Base-by-base conservation (phyloP, 2,329 filamentous ascomycete genomes). In the Cercospora zeae-maydis region DNA sequence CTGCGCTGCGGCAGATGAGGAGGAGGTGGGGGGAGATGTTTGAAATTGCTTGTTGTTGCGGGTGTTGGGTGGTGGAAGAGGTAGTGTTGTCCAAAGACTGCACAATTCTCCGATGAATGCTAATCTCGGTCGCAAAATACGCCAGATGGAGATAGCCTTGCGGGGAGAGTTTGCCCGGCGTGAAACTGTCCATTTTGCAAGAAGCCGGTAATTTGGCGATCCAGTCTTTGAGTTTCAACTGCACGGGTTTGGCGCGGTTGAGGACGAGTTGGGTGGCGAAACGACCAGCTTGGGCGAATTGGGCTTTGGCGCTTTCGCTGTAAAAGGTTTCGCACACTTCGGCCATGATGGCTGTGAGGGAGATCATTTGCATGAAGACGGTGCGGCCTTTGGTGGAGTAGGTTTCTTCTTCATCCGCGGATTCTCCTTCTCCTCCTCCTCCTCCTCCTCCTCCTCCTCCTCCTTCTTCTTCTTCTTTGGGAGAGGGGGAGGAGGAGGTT, bases 71-170 rank as follows among this genome's bases (percentile, higher is more conserved):
- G 9, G 21, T 27, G 47, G 47, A 2, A 5, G 45, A 14, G 63
- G 39, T 70, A 0, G 80, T 76, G 0, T 78, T 73, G 42, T 82
- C 82, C 45, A 97, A 82, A 1, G 92, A 93, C 57, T 92, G 88
- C 63, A 97, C 91, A 72, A 96, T 96, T 70, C 91, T 90, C 9
- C 93, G 87, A 75, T 97, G 93, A 21, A 97, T 88, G 0, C 91
- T 95, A 72, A 97, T 97, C 78, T 97, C 93, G 2, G 92, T 92
- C 1, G 93, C 92, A 72, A 96, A 96, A 78, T 97, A 97, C 58
- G 89, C 92, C 56, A 97, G 84, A 75, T 97, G 93, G 10, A 97
- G 84, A 72, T 92, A 93, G 14, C 80, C 79, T 59, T 71, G 78
- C 4, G 79, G 78, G 6, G 78, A 80, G 30, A 82, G 75, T 63